Percentiles rank a stretch among this genome's conserved stretches.
Conservation (phyloP, 78 protist species). For the Reticulomyxa filosa region DNA sequence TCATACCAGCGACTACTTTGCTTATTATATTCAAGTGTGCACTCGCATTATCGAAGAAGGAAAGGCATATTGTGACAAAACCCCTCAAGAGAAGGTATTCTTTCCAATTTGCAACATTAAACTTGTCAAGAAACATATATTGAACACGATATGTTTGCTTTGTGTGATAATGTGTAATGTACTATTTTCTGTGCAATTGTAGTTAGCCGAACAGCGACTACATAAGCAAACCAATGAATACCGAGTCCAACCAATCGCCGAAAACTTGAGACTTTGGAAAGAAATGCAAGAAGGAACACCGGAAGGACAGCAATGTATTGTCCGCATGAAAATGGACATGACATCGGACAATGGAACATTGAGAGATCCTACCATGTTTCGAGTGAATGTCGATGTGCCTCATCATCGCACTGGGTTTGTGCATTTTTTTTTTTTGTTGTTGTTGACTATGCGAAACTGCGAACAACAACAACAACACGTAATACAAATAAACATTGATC, state of each 20-base stretch:
- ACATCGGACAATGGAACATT: constrained; percentile 36
- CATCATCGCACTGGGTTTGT: constrained; percentile 95
- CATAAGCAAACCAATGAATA: background rate
- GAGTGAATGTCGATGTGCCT: constrained; percentile 53
- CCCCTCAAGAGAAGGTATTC: background rate
- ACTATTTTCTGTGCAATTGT: no score
- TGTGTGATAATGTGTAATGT: no score
- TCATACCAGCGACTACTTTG: constrained; percentile 3
- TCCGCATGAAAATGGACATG: constrained; percentile 77
- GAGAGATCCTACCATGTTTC: constrained; percentile 88
- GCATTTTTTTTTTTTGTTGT: no score
- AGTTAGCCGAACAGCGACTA: no score
- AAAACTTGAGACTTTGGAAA: constrained; percentile 51
- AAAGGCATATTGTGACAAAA: background rate
- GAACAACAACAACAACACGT: no score
- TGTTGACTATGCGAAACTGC: no score
- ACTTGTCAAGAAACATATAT: no score
- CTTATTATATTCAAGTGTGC: background rate
- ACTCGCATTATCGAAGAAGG: background rate
- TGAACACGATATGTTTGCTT: no score
- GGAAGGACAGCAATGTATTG: constrained; percentile 35
- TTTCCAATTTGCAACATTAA: no score
- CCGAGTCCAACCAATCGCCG: constrained; percentile 40
- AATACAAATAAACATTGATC: no score
- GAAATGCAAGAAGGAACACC: constrained; percentile 63